Evolutionary conservation across 2,329 filamentous ascomycete genomes (phyloP).

Genomic region (Geoglossum cookeanum): DNA sequence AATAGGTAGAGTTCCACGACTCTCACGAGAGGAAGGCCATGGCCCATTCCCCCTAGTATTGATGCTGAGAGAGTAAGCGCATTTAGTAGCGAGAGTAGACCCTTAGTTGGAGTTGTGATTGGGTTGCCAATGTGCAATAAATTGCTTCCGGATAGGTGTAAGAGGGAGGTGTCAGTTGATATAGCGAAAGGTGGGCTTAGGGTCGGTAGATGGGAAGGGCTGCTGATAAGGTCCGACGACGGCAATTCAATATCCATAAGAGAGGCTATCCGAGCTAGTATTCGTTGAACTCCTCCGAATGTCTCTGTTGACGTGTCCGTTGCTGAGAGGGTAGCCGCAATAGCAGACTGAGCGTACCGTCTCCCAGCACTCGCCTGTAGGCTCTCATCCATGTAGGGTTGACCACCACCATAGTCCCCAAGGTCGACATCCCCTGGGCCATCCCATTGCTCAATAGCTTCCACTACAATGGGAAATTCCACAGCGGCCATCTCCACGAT

Average conservation of each 20-base stretch:
- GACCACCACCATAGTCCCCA: conserved; percentile 34
- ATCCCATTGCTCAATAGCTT: conserved; percentile 51
- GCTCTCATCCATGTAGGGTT: conserved; percentile 38
- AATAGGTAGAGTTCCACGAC: conserved; percentile 42
- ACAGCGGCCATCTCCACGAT: conserved; percentile 38
- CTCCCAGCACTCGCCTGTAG: conserved; percentile 39
- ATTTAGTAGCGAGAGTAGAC: conserved; percentile 39
- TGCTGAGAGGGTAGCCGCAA: conserved; percentile 51
- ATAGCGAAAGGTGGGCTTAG: not conserved
- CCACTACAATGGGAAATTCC: conserved; percentile 42
- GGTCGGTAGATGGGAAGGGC: not conserved
- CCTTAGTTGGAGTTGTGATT: conserved; percentile 40
- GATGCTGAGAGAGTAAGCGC: conserved; percentile 36
- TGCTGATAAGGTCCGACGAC: conserved; percentile 23
- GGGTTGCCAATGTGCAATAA: conserved; percentile 41
- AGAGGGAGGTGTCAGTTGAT: conserved; percentile 8
- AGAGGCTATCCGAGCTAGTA: conserved; percentile 38
- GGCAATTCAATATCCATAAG: conserved; percentile 42
- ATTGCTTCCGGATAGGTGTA: conserved; percentile 21
- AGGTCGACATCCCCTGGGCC: conserved; percentile 53
- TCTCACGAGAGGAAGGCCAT: conserved; percentile 22
- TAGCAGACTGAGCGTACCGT: conserved; percentile 46
- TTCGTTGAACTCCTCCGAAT: conserved; percentile 38
- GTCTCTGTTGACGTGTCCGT: conserved; percentile 38
- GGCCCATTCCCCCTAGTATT: conserved; percentile 22